Base-by-base conservation (phyloP, 495 filamentous ascomycete genomes). In the Symbiotaphrina buchneri region DNA sequence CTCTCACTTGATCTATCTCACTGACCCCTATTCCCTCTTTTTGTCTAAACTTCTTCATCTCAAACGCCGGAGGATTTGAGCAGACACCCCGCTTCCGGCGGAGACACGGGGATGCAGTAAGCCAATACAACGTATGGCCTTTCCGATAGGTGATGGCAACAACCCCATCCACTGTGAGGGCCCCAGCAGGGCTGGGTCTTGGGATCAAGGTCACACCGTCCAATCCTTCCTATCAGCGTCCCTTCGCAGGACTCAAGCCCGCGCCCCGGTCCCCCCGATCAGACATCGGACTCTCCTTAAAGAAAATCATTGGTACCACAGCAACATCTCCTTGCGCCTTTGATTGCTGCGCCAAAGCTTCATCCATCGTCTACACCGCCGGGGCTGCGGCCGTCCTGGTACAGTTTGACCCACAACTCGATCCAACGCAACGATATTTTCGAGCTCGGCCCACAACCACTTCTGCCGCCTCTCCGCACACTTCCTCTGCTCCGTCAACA, bases 301-400 rank as follows among this genome's bases (percentile, higher is more conserved):
- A 72, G 42, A 69, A 74, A 22, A 79, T 95, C 21, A 76, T 95
- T 41, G 84, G 84, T 10, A 84, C 82, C 11, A 90, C 84, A 8
- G 83, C 79, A 33, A 65, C 54, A 36, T 77, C 81, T 4, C 72
- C 79, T 11, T 83, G 78, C 49, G 83, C 73, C 31, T 92, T 97
- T 48, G 84, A 90, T 43, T 65, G 65, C 32, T 66, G 82, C 28
- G 59, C 74, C 10, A 68, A 74, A 20, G 68, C 63, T 30, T 53
- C 55, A 37, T 64, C 63, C 23, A 91, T 97, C 46, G 84, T 79
- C 17, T 80, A 84, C 48, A 83, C 80, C 37, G 87, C 87, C 6
- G 90, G 87, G 24, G 85, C 82, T 10, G 78, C 80, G n/a, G 87
- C 77, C 11, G 80, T 97, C 0, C 63, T 95, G n/a, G 75, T 79